phyloP scores from a whole-genome alignment of 2,329 filamentous ascomycete genomes.

The Aspergillus carbonarius region DNA sequence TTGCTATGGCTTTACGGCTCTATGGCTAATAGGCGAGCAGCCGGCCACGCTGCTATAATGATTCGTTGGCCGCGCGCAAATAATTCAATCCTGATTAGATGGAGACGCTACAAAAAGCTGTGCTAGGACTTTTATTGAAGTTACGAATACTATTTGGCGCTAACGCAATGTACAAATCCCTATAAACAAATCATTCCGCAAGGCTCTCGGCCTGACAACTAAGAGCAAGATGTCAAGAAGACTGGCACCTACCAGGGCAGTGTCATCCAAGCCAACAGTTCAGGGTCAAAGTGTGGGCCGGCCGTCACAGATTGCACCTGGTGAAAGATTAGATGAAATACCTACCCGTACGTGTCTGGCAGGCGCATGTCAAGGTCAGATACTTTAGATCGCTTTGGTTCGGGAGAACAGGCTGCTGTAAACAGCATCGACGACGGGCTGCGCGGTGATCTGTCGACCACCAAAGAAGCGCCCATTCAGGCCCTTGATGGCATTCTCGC shows the following conservation, averaged over 20 bases:
- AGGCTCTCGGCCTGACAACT: slow-evolving; percentile 23
- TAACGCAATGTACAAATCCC: slow-evolving; percentile 22
- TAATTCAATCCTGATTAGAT: no score
- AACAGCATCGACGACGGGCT: slow-evolving; percentile 95
- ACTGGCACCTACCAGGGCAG: slow-evolving; percentile 41
- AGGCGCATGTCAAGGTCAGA: background rate
- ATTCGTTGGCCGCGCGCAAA: no score
- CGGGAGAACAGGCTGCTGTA: slow-evolving; percentile 96
- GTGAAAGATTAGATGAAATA: slow-evolving; percentile 29
- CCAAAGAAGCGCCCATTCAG: slow-evolving; percentile 97
- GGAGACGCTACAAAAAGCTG: no score
- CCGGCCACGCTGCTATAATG: no score
- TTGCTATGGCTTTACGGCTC: no score
- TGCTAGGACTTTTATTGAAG: background rate
- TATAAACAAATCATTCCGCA: slow-evolving; percentile 31
- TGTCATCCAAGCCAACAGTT: slow-evolving; percentile 27
- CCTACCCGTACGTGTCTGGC: slow-evolving; percentile 24
- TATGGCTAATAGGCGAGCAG: no score
- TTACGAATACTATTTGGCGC: slow-evolving; percentile 13
- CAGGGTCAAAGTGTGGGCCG: slow-evolving; percentile 17
- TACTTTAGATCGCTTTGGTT: slow-evolving; percentile 69
- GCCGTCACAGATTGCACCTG: slow-evolving; percentile 27
- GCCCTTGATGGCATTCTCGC: slow-evolving; percentile 96
- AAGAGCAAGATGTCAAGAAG: slow-evolving; percentile 23
- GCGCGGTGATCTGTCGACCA: slow-evolving; percentile 86